A percentile compares a stretch with the other conserved stretches of the same genome.
phyloP scores from a whole-genome alignment of 2,329 filamentous ascomycete genomes.

The Volutella citrinella region DNA sequence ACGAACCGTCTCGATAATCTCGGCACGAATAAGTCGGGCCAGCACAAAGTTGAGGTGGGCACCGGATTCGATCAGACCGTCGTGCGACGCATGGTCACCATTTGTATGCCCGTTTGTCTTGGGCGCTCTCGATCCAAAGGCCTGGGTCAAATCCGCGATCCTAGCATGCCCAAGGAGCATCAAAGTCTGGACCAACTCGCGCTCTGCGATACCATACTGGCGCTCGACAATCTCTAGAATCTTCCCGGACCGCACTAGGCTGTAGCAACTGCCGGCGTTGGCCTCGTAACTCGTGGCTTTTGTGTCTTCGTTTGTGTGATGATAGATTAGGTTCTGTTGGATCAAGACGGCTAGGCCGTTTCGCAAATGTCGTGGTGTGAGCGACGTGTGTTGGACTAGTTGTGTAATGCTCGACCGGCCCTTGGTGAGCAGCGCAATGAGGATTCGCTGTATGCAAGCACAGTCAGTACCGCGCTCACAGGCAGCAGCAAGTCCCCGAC shows the following conservation, averaged over 20 bases:
- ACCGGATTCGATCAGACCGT: conserved; percentile 41
- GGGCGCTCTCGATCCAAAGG: conserved; percentile 46
- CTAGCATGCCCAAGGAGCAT: conserved; percentile 75
- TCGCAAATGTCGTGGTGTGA: conserved; percentile 72
- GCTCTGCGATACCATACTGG: conserved; percentile 71
- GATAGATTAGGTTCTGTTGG: conserved; percentile 82
- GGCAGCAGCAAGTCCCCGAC: conserved; percentile 9
- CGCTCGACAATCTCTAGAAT: conserved; percentile 73
- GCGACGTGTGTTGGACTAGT: conserved; percentile 68
- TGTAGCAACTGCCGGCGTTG: conserved; percentile 77
- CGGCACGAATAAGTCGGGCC: conserved; percentile 57
- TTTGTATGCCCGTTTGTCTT: conserved; percentile 35
- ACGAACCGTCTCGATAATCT: conserved; percentile 65
- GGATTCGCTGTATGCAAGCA: conserved; percentile 66
- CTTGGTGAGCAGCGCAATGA: conserved; percentile 71
- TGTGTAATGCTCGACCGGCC: conserved; percentile 72
- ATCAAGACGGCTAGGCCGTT: conserved; percentile 81
- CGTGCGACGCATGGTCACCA: conserved; percentile 28
- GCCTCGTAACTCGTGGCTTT: conserved; percentile 77
- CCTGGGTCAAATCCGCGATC: conserved; percentile 65
- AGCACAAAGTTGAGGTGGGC: conserved; percentile 49
- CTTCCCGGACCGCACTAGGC: conserved; percentile 76
- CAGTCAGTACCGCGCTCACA: conserved; percentile 26
- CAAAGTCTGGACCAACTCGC: conserved; percentile 71
- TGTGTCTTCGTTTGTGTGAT: conserved; percentile 62